Evolutionary conservation across 495 filamentous ascomycete genomes (phyloP).

Genomic region (Penicillium verhagenii): DNA sequence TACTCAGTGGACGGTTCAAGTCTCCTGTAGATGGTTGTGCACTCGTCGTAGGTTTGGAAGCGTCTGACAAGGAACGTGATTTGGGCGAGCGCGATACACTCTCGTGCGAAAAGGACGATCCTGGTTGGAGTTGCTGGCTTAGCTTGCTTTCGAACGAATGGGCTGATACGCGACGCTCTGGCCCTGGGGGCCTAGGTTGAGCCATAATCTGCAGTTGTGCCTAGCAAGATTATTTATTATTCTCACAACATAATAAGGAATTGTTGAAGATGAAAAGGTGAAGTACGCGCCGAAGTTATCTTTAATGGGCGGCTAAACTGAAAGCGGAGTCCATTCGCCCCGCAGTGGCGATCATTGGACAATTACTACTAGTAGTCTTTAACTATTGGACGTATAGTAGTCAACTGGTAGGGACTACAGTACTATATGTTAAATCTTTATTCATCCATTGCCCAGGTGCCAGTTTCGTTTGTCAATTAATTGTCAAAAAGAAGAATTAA

Average conservation of each 20-base stretch:
- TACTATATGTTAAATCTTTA: no score
- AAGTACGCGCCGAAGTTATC: not conserved
- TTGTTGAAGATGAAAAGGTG: not conserved
- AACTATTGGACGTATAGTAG: no score
- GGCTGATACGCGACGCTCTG: slow-evolving; percentile 20
- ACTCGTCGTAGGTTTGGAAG: slow-evolving; percentile 31
- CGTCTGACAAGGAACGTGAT: slow-evolving; percentile 47
- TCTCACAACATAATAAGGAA: not conserved
- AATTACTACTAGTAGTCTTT: no score
- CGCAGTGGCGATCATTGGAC: slow-evolving; percentile 2
- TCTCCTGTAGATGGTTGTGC: slow-evolving; percentile 29
- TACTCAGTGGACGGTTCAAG: slow-evolving; percentile 46
- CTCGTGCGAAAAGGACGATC: slow-evolving; percentile 20
- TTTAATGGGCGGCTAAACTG: slow-evolving; percentile 12
- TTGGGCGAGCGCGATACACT: slow-evolving; percentile 30
- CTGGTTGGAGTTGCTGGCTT: slow-evolving; percentile 39
- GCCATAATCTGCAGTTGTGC: slow-evolving; percentile 17
- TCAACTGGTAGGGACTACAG: no score
- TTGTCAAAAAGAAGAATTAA: no score
- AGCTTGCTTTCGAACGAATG: slow-evolving; percentile 41
- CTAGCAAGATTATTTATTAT: not conserved
- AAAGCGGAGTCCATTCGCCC: slow-evolving; percentile 12
- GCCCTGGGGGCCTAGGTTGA: slow-evolving; percentile 23
- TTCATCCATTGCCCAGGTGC: no score
- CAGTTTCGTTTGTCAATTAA: no score